These are phyloP conservation scores for Candida hispaniensis DNA, from an alignment of 805 yeast genomes.

Conservation along the genomic window DNA sequence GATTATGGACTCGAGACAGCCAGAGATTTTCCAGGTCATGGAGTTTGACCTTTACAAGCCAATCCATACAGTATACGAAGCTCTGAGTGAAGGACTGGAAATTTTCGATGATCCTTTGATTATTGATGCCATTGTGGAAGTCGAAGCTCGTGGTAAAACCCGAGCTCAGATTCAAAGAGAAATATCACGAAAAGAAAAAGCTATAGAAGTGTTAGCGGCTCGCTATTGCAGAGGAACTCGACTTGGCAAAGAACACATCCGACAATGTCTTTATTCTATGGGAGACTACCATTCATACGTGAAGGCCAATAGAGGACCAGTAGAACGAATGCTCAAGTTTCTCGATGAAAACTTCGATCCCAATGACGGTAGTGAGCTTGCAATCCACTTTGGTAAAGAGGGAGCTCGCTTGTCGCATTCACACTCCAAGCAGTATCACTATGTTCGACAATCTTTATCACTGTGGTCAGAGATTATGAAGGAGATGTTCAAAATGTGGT, in stretches of 20 bases:
- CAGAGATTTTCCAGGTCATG: conserved; percentile 58
- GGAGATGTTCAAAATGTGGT: conserved; percentile 71
- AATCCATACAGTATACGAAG: conserved; percentile 47
- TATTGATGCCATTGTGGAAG: conserved; percentile 56
- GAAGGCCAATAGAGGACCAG: conserved; percentile 58
- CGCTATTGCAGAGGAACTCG: conserved; percentile 31
- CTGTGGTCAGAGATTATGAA: conserved; percentile 70
- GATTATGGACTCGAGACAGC: conserved; percentile 73
- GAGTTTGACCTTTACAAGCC: conserved; percentile 71
- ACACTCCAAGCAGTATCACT: conserved; percentile 61
- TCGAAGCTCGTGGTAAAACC: conserved; percentile 47
- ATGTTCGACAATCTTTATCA: conserved; percentile 62
- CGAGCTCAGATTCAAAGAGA: conserved; percentile 45
- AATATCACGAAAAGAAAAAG: conserved; percentile 55
- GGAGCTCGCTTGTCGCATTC: conserved; percentile 68
- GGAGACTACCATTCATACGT: conserved; percentile 71
- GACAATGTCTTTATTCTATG: conserved; percentile 62
- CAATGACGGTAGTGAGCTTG: conserved; percentile 33
- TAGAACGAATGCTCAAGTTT: conserved; percentile 47
- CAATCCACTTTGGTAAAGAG: conserved; percentile 52
- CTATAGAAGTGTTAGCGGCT: conserved; percentile 49
- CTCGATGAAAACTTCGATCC: conserved; percentile 39
- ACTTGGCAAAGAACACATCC: conserved; percentile 48
- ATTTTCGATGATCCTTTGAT: conserved; percentile 50
- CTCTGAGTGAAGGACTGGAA: conserved; percentile 30